A percentile compares a stretch with the other conserved stretches of the same genome.
Conservation (phyloP, 352 stramenopile genomes). For the Phytophthora idaei region DNA sequence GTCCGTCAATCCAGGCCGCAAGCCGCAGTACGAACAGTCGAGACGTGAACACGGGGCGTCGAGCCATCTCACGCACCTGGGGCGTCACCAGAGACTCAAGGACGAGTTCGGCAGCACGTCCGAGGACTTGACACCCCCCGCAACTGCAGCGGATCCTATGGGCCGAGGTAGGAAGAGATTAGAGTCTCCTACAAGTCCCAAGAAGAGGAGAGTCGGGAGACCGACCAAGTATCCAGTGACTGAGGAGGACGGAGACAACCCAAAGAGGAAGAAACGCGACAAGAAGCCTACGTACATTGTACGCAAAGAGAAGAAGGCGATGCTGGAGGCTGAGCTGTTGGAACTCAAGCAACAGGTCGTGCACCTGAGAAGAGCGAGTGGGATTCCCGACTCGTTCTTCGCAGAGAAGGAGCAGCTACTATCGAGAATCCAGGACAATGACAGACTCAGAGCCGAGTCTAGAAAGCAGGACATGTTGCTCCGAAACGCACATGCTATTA, state of each 20-base stretch:
- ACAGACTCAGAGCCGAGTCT: conserved; percentile 38
- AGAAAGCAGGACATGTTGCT: conserved; percentile 54
- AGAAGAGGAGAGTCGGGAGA: conserved; percentile 12
- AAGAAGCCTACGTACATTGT: conserved; percentile 52
- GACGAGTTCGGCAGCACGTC: conserved; percentile 20
- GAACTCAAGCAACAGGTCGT: conserved; percentile 39
- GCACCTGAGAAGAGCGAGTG: conserved; percentile 33
- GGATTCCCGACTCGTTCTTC: conserved; percentile 42
- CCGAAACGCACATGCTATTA: conserved; percentile 42
- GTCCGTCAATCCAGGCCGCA: conserved; percentile 6
- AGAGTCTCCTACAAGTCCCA: conserved; percentile 12
- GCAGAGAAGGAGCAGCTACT: conserved; percentile 28
- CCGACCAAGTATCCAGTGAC: conserved; percentile 7
- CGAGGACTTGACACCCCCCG: conserved; percentile 15
- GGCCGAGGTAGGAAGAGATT: conserved; percentile 13
- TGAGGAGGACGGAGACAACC: conserved; percentile 8
- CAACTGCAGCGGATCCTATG: not conserved
- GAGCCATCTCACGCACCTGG: not conserved
- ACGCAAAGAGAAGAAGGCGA: conserved; percentile 51
- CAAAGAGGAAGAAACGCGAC: conserved; percentile 26
- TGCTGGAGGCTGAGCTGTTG: conserved; percentile 43
- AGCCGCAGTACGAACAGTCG: conserved; percentile 6
- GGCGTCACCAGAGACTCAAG: conserved; percentile 1
- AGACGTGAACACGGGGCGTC: not conserved
- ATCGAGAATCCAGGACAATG: conserved; percentile 37